Evolutionary conservation across 331 rosid genomes (phyloP).

Genomic region (Phaseolus coccineus): DNA sequence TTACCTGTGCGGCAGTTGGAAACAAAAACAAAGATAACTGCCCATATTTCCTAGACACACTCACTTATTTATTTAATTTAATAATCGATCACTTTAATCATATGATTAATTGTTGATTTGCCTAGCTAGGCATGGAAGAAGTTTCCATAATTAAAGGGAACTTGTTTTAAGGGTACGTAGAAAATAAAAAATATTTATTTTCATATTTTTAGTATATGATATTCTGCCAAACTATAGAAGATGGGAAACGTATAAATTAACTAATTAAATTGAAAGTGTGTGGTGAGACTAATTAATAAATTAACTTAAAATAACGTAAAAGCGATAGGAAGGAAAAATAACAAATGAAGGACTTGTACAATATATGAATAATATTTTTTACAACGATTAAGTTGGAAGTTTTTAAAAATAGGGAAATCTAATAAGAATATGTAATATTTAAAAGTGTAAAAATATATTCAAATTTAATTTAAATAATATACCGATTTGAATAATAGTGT

Average conservation of each 20-base stretch:
- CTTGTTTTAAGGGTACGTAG: not conserved
- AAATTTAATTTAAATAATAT: not conserved
- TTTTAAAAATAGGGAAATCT: not conserved
- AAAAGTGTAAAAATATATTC: not conserved
- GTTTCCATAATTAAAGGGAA: not conserved
- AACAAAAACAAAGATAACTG: not conserved
- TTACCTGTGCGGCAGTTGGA: slow-evolving; percentile 17
- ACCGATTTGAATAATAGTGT: not conserved
- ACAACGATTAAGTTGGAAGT: not conserved
- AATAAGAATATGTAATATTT: not conserved
- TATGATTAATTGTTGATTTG: not conserved
- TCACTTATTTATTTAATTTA: not conserved
- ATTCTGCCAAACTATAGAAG: too few relatives aligned
- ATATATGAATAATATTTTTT: too few relatives aligned
- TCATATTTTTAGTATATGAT: not conserved
- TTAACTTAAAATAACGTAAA: too few relatives aligned
- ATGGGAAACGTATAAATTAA: too few relatives aligned
- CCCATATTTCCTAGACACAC: not conserved
- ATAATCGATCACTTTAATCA: not conserved
- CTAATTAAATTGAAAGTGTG: too few relatives aligned
- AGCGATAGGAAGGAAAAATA: too few relatives aligned
- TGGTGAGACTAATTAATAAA: too few relatives aligned
- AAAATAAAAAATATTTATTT: not conserved
- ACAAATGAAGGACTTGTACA: too few relatives aligned
- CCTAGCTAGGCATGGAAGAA: not conserved